Evolutionary conservation across 2,329 filamentous ascomycete species (phyloP), one percentile per base, ranked within the genome.

Genomic region (Biscogniauxia sp.): DNA sequence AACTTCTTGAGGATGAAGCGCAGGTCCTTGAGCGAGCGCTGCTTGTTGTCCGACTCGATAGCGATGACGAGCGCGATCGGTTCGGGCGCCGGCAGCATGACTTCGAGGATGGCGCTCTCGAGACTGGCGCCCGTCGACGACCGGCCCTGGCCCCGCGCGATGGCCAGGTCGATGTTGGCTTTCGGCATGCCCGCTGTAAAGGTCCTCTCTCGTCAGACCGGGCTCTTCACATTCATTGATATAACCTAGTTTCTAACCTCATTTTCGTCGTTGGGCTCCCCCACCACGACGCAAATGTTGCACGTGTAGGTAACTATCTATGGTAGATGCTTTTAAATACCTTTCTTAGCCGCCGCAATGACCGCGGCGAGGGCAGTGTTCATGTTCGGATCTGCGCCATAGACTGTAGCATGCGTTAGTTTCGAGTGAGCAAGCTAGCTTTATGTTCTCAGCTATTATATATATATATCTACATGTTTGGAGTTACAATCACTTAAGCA

Each of bases 141-240:
- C 65, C 89, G 84, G 51, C 95, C 94, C 74, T 97, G 93, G 1
- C 95, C 95, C 53, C 93, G 88, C 15, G 92, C 91, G 66, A 99
- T 88, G 57, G 95, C 93, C 15, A 83, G 82, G 75, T 98, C 93
- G 68, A 98, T 96, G 1, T 86, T 83, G 20, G 86, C 80, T 77
- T 97, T 97, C 1, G 93, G 91, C 54, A 97, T 88, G 66, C 90
- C 91, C 61, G 87, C 88, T 84, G 59, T 28, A 51, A 20, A 32
- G 13, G 45, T 37, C 49, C 49, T 37, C 1, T 13, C 19, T 55
- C 17, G 58, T 66, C 52, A 65, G 41, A 61, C 20, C 67, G 26
- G 51, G 60, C 37, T 57, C 55, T 26, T 32, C 51, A 69, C 20
- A 69, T 66, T 67, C 65, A 61, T 54, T 66, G 57, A 67, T 50